Conservation (phyloP, 2,329 filamentous ascomycete species). For the Trichophyton simii region DNA sequence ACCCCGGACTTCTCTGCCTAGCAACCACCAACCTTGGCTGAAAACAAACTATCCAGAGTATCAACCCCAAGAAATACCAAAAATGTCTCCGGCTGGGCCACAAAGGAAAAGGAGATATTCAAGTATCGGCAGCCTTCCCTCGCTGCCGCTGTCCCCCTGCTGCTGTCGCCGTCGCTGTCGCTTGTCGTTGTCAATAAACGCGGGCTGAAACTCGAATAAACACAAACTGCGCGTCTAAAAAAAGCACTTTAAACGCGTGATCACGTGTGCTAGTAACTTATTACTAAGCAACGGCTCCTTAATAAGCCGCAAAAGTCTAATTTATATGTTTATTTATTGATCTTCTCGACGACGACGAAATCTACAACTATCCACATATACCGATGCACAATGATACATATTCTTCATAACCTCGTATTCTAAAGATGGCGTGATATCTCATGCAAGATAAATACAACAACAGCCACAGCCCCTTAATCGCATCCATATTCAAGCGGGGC, state of each 20-base stretch:
- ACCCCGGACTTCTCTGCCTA: neutral
- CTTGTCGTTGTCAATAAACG: neutral
- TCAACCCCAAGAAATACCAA: neutral
- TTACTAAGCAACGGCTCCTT: neutral
- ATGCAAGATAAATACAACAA: neutral
- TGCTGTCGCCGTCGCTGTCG: neutral
- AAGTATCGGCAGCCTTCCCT: too few relatives aligned
- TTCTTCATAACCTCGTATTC: neutral
- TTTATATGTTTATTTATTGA: too few relatives aligned
- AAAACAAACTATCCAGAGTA: neutral
- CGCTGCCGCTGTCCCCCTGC: too few relatives aligned
- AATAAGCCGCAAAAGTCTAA: too few relatives aligned
- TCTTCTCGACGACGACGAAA: too few relatives aligned
- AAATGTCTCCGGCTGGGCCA: neutral
- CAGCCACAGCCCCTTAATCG: neutral
- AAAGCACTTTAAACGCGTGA: neutral
- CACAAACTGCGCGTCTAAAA: neutral
- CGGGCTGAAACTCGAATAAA: neutral
- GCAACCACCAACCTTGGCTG: neutral
- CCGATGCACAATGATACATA: too few relatives aligned
- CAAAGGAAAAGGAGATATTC: too few relatives aligned
- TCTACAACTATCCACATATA: neutral
- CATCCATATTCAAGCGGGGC: neutral
- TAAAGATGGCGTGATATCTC: neutral
- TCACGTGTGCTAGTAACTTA: neutral